Percentiles rank a stretch among this genome's conserved stretches.
Evolutionary conservation across 2,329 filamentous ascomycete species (phyloP).

Genomic region (Penicillium digitatum): DNA sequence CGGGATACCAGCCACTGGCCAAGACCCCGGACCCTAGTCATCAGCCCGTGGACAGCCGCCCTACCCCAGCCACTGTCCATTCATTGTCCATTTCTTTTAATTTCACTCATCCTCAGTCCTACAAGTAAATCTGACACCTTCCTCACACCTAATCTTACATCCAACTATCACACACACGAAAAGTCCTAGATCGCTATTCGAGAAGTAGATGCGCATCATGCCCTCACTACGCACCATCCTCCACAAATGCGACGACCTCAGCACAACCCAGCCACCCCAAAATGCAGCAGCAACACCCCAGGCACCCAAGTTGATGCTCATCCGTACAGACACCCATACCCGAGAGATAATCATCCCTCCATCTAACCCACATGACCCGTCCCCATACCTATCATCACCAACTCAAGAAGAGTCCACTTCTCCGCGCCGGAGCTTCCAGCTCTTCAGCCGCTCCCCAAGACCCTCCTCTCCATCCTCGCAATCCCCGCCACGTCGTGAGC

Average conservation of each 20-base stretch:
- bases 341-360: constrained; percentile 76
- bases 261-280: constrained; percentile 35
- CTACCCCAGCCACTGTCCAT: not conserved
- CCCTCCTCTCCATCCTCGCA: constrained; percentile 27
- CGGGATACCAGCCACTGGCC: constrained; percentile 1
- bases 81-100: not conserved
- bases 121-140: not conserved
- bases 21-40: constrained; percentile 5
- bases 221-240: constrained; percentile 56
- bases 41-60: not conserved
- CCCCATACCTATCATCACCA: constrained; percentile 5
- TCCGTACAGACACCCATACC: constrained; percentile 76
- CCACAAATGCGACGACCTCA: constrained; percentile 59
- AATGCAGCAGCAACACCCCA: constrained; percentile 41
- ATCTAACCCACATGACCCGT: constrained; percentile 40
- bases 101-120: not conserved
- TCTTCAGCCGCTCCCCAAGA: constrained; percentile 32
- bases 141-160: not conserved
- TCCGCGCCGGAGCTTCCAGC: constrained; percentile 34
- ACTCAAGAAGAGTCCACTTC: constrained; percentile 23
- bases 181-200: not conserved
- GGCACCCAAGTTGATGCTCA: constrained; percentile 71
- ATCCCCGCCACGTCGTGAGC: constrained; percentile 28
- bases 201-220: constrained; percentile 41
- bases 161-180: not conserved